phyloP scores from a whole-genome alignment of 169 alveolate genomes.

The Plasmodium reichenowi region DNA sequence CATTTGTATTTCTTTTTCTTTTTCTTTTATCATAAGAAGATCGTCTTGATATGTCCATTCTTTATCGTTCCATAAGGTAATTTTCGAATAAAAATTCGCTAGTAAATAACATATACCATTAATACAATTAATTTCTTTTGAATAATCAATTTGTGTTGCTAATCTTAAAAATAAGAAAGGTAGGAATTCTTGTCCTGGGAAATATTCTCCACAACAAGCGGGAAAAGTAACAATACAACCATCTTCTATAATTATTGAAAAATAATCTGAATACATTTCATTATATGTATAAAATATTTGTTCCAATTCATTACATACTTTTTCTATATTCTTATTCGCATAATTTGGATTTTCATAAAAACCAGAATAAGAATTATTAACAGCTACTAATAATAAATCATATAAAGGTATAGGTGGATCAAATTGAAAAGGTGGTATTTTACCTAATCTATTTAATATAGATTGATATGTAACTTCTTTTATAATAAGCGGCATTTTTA shows the following conservation, averaged over 20 bases:
- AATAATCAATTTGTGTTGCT: constrained; percentile 67
- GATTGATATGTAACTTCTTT: constrained; percentile 82
- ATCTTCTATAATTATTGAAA: constrained; percentile 54
- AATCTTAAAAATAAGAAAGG: constrained; percentile 77
- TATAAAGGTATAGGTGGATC: constrained; percentile 79
- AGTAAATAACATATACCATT: constrained; percentile 65
- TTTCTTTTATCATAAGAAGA: constrained; percentile 48
- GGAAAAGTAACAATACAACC: constrained; percentile 58
- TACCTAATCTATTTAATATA: constrained; percentile 84
- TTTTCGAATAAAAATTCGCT: constrained; percentile 54
- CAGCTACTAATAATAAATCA: constrained; percentile 78
- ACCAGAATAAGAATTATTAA: constrained; percentile 62
- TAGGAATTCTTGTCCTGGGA: constrained; percentile 83
- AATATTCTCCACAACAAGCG: constrained; percentile 78
- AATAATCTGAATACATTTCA: constrained; percentile 75
- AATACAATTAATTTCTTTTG: constrained; percentile 47
- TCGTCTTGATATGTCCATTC: constrained; percentile 69
- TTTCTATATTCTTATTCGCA: constrained; percentile 30
- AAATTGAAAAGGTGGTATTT: constrained; percentile 80
- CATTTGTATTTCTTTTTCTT: constrained; percentile 9
- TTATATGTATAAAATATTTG: constrained; percentile 37
- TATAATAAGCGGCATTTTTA: constrained; percentile 76
- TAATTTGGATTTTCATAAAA: constrained; percentile 54
- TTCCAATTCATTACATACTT: constrained; percentile 46
- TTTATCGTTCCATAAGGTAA: constrained; percentile 25